phyloP scores from a whole-genome alignment of 2,329 filamentous ascomycete species.

The Mycosphaerella sp. region DNA sequence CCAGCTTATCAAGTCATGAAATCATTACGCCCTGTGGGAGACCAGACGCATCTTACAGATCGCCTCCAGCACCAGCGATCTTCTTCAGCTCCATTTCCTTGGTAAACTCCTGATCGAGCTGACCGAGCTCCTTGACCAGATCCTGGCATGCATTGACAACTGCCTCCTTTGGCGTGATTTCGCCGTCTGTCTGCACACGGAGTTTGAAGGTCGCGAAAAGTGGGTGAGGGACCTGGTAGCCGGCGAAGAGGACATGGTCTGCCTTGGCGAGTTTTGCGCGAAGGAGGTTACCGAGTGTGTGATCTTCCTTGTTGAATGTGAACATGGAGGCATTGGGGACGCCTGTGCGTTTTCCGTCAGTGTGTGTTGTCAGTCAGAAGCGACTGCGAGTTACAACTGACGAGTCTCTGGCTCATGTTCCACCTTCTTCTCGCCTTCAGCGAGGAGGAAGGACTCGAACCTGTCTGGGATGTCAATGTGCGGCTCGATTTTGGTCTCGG shows the following conservation, averaged over 20 bases:
- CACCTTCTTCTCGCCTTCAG: slow-evolving; percentile 87
- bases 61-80: slow-evolving; percentile 51
- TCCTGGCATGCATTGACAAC: slow-evolving; percentile 74
- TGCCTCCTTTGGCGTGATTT: slow-evolving; percentile 81
- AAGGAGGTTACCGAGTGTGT: slow-evolving; percentile 73
- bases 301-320: slow-evolving; percentile 88
- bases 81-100: slow-evolving; percentile 86
- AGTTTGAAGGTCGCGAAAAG: slow-evolving; percentile 54
- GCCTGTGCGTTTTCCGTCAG: slow-evolving; percentile 46
- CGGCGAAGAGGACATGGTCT: slow-evolving; percentile 79
- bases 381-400: slow-evolving; percentile 43
- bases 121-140: slow-evolving; percentile 72
- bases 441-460: slow-evolving; percentile 88
- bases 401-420: slow-evolving; percentile 82
- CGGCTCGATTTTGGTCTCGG: slow-evolving; percentile 20
- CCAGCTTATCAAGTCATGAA: background rate
- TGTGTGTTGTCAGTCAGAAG: background rate
- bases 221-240: slow-evolving; percentile 64
- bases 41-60: slow-evolving; percentile 14
- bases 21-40: background rate
- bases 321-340: slow-evolving; percentile 95
- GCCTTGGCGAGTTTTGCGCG: slow-evolving; percentile 78
- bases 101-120: slow-evolving; percentile 79
- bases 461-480: slow-evolving; percentile 46
- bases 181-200: slow-evolving; percentile 83